These are phyloP conservation scores for Boletus tylopilopsis DNA, from an alignment of 768 basidiomycete genomes.

Conservation along the genomic window DNA sequence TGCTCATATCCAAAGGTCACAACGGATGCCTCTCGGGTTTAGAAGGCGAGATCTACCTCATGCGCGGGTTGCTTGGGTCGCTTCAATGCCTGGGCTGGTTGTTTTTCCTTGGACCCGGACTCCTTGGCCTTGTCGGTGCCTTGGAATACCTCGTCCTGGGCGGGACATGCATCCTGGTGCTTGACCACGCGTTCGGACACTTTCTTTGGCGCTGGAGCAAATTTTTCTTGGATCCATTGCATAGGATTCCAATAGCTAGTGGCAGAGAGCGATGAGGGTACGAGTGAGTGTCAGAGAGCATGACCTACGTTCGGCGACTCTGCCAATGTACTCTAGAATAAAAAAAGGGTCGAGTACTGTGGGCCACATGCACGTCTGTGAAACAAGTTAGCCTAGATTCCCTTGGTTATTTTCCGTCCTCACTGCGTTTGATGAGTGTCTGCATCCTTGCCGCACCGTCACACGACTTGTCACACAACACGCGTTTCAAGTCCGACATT, in stretches of 20 bases:
- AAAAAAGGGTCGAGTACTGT: slow-evolving; percentile 8
- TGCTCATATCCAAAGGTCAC: slow-evolving; percentile 49
- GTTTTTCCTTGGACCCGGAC: slow-evolving; percentile 17
- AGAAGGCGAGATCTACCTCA: slow-evolving; percentile 20
- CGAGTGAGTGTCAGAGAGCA: neutral
- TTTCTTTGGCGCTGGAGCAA: slow-evolving; percentile 46
- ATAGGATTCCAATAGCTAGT: slow-evolving; percentile 56
- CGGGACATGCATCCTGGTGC: slow-evolving; percentile 23
- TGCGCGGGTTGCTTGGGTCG: slow-evolving; percentile 25
- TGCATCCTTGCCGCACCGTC: slow-evolving; percentile 22
- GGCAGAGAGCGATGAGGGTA: slow-evolving; percentile 1
- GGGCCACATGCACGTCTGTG: slow-evolving; percentile 13
- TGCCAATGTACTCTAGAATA: slow-evolving; percentile 31
- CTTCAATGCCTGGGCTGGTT: slow-evolving; percentile 7
- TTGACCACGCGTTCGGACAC: slow-evolving; percentile 41
- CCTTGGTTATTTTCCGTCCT: neutral
- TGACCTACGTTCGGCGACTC: slow-evolving; percentile 44
- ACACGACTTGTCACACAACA: slow-evolving; percentile 16
- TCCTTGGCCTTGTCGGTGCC: slow-evolving; percentile 20
- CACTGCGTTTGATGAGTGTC: slow-evolving; percentile 27
- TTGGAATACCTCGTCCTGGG: slow-evolving; percentile 44
- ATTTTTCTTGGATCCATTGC: slow-evolving; percentile 59
- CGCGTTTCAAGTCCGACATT: neutral
- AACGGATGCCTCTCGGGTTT: neutral
- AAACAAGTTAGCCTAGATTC: neutral